Evolutionary conservation across 2,329 filamentous ascomycete genomes (phyloP), one percentile per base, ranked within the genome.

Genomic region (Pleoardoris graminearum): DNA sequence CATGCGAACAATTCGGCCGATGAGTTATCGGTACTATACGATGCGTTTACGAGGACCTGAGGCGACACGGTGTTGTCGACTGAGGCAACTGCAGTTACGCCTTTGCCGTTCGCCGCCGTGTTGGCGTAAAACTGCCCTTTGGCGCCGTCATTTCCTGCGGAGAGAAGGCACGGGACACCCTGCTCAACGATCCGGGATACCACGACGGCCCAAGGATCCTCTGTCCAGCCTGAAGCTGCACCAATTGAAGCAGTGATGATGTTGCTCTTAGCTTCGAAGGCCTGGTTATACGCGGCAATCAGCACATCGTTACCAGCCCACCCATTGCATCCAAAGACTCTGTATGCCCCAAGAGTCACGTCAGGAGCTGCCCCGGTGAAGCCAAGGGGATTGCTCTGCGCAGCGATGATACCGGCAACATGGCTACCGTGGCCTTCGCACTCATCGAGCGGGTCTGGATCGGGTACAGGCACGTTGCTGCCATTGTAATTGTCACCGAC

Each of bases 331-430:
- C 50, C 50, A 11, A 52, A 52, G 10, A 52, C 50, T 46, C 50
- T 42, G 74, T 59, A 63, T 3, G 55, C 57, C 10, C 53, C 59
- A 7, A 63, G 48, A n/a, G 55, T 61, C 25, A 47, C 55, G 5
- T 52, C 57, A 21, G 64, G 63, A 29, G 65, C 62, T 21, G 60
- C 56, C 19, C 65, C 57, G 1, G 50, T 60, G 23, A 65, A 63
- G 32, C 57, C 56, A 17, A 51, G 44, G 11, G 32, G 23, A 27
- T 53, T 53, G 4, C 14, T 16, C 65, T 85, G 80, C 1, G 83
- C 84, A 2, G 82, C 85, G 38, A 88, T 79, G 54, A 84, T 86
- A 27, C 85, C 85, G 1, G 83, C 78, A 33, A 65, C 58, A 21
- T 66, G 63, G 0, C 81, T 84, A 25, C 85, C 84, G 67, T 87